Base-by-base conservation (phyloP, 1,284 basidiomycete genomes). In the Moesziomyces aphidis region DNA sequence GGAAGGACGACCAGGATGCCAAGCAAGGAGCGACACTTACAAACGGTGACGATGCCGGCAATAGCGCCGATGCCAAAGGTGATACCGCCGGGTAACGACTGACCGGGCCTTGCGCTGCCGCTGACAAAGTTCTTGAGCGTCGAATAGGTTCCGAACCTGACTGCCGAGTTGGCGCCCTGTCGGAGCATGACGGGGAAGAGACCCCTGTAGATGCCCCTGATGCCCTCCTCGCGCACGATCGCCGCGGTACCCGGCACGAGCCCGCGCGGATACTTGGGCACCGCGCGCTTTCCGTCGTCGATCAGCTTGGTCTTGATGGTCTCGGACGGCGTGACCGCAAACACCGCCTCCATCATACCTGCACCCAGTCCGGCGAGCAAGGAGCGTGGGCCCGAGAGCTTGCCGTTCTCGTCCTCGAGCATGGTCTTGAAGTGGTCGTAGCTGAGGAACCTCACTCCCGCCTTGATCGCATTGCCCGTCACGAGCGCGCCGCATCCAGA, bases 261-360 rank as follows among this genome's bases (percentile, higher is more conserved):
- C n/a, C 95, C 95, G 46, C 90, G 90, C 5, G 80, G 80, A 85
- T 93, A 98, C 79, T 91, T 90, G 4, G 95, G 95, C 70, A 90
- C 88, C 0, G 91, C 89, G 22, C 91, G 89, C 85, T 95, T 94
- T 5, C 93, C 90, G 79, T 98, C 96, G 83, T 96, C 95, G 73
- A 99, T 96, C 71, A 98, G 90, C 85, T 98, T 98, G n/a, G 96
- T 99, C 94, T 99, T 99, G 88, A 99, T 97, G 0, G 96, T 98
- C 86, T 99, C 96, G 9, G 93, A 95, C 1, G 96, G 97, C 0
- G 96, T 98, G 7, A 98, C 96, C 1, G 95, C 96, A 63, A 98
- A 90, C 26, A 98, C 85, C 1, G 96, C 95, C 86, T 99, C 96
- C 84, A 89, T 91, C 90, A 97, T 91, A 11, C 97, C 96, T 2